Conservation (phyloP, 1,284 basidiomycete species). For the Tylopilus orsonianus region DNA sequence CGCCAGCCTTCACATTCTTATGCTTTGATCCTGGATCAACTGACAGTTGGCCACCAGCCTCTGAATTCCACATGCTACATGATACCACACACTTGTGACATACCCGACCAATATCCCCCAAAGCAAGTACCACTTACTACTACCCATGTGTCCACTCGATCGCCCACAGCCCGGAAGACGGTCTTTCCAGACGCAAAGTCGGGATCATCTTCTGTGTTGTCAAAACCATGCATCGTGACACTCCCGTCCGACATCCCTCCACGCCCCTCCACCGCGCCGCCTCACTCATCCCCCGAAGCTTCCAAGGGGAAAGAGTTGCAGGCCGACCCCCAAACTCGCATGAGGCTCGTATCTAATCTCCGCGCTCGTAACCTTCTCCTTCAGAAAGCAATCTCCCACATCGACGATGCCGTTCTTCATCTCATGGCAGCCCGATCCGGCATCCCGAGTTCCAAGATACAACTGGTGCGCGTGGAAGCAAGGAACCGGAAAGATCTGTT, state of each 20-base stretch:
- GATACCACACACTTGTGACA: slow-evolving; percentile 25
- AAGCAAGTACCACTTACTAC: slow-evolving; percentile 16
- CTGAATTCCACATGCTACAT: slow-evolving; percentile 32
- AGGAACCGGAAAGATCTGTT: slow-evolving; percentile 34
- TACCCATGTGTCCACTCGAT: slow-evolving; percentile 23
- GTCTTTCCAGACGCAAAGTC: slow-evolving; percentile 7
- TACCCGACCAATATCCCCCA: slow-evolving; percentile 14
- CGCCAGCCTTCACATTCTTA: no score
- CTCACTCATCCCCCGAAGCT: slow-evolving; percentile 20
- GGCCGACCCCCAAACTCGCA: slow-evolving; percentile 20
- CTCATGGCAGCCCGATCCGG: slow-evolving; percentile 35
- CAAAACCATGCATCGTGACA: slow-evolving; percentile 12
- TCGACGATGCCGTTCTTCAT: slow-evolving; percentile 34
- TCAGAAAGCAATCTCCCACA: slow-evolving; percentile 34
- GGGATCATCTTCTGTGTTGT: slow-evolving; percentile 6
- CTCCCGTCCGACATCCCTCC: slow-evolving; percentile 20
- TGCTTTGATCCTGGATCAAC: background rate
- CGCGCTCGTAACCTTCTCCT: slow-evolving; percentile 35
- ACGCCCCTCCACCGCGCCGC: slow-evolving; percentile 34
- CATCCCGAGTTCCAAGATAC: slow-evolving; percentile 33
- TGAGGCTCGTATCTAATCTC: slow-evolving; percentile 31
- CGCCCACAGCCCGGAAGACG: slow-evolving; percentile 13
- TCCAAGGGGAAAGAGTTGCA: slow-evolving; percentile 14
- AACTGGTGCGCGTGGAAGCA: slow-evolving; percentile 33
- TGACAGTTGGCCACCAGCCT: background rate